These are phyloP conservation scores for Chaetomiaceae sp. DNA, from an alignment of 2,329 filamentous ascomycete species.

Conservation along the genomic window DNA sequence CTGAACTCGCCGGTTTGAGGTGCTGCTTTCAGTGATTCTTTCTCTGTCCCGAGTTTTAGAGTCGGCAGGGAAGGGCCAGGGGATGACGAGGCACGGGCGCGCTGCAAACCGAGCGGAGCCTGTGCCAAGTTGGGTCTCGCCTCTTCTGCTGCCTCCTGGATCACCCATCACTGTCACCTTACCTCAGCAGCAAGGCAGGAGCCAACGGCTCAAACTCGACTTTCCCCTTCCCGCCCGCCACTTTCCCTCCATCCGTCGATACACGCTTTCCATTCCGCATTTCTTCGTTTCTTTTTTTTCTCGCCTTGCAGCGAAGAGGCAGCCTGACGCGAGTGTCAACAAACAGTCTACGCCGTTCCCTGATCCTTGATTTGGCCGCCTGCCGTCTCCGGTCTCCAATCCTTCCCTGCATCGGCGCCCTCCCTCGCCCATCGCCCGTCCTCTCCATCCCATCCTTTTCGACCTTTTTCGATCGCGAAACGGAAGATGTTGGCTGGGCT, in stretches of 20 bases:
- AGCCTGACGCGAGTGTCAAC: background rate
- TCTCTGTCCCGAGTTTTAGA: background rate
- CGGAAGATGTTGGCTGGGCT: conserved; percentile 12
- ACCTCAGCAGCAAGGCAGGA: conserved; percentile 16
- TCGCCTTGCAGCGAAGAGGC: background rate
- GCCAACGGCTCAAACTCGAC: conserved; percentile 7
- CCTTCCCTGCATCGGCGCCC: background rate
- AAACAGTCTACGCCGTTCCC: background rate
- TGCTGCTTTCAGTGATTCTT: no score
- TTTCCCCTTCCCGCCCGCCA: conserved; percentile 1
- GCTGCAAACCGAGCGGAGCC: conserved; percentile 10
- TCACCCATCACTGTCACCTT: conserved; percentile 13
- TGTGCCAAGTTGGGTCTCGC: conserved; percentile 20
- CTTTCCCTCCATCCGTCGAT: background rate
- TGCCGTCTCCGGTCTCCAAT: background rate
- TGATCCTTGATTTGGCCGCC: background rate
- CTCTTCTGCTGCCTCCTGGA: conserved; percentile 20
- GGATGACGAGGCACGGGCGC: conserved; percentile 13
- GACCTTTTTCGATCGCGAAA: conserved; percentile 1
- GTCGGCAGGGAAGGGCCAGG: background rate
- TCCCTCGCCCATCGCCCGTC: background rate
- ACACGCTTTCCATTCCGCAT: background rate
- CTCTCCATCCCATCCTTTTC: background rate
- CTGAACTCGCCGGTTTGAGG: no score
- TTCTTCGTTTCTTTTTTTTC: no score